These are phyloP conservation scores for Leptographium wingfieldii DNA, from an alignment of 2,329 filamentous ascomycete genomes.

Conservation along the genomic window DNA sequence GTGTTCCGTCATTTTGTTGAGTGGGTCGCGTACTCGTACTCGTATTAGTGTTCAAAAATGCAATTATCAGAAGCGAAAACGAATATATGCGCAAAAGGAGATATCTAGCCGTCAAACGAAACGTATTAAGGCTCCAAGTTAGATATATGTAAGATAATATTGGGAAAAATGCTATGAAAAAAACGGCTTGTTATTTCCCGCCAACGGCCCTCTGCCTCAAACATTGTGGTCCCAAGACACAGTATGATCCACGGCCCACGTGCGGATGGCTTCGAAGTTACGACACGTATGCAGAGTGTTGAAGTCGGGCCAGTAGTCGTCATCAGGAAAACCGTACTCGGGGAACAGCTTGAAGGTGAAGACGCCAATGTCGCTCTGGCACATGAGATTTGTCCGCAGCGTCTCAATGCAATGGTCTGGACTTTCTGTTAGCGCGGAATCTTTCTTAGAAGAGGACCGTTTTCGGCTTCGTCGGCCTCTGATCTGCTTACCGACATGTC, in stretches of 20 bases:
- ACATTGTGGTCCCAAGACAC: slow-evolving; percentile 25
- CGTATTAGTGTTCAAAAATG: background rate
- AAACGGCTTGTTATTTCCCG: background rate
- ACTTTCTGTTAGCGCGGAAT: slow-evolving; percentile 2
- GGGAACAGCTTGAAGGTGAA: slow-evolving; percentile 39
- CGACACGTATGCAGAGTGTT: slow-evolving; percentile 40
- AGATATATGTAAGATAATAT: background rate
- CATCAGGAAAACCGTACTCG: slow-evolving; percentile 25
- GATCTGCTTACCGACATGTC: slow-evolving; percentile 26
- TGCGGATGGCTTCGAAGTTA: slow-evolving; percentile 37
- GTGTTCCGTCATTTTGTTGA: slow-evolving; percentile 6
- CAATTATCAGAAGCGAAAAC: background rate
- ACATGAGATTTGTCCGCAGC: slow-evolving; percentile 39
- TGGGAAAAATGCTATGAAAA: background rate
- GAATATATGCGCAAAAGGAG: background rate
- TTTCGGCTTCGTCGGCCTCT: background rate
- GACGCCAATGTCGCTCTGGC: slow-evolving; percentile 40
- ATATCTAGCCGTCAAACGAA: background rate
- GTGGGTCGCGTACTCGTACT: slow-evolving; percentile 5
- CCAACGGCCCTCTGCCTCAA: slow-evolving; percentile 5
- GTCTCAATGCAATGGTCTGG: slow-evolving; percentile 42
- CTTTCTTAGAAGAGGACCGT: background rate
- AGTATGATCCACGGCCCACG: slow-evolving; percentile 40
- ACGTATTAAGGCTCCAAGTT: background rate
- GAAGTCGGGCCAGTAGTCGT: slow-evolving; percentile 42